Evolutionary conservation across 2,329 filamentous ascomycete species (phyloP), one percentile per base, ranked within the genome.

Genomic region (Nannizzia gypsea): DNA sequence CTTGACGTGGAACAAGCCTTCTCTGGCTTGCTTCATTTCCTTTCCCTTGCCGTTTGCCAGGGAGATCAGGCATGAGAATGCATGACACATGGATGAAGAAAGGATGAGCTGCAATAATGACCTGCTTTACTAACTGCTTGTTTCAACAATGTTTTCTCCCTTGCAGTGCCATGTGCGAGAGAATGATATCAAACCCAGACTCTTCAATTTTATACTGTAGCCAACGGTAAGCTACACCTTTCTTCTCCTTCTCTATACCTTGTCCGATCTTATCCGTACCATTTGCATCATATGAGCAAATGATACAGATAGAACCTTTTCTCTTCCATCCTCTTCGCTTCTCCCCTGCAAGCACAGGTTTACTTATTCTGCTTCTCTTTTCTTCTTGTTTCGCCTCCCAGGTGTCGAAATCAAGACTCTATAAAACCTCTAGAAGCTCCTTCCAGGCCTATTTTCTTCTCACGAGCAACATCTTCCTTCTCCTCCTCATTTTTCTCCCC

Each of bases 151-250:
- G n/a, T 24, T 15, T 13, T 57, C 38, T 26, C n/a, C 24, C 38
- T 63, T 55, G 34, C 67, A 85, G 83, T 72, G 80, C 83, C 63
- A 83, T 80, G 67, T 86, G 83, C 71, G 83, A 86, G 70, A 83
- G 79, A 70, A 83, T 85, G 72, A 85, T 86, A 66, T 78, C 82
- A 58, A 78, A 80, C 34, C 83, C 83, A 15, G 79, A 80, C 69
- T 81, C 81, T 67, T 77, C 77, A 15, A 76, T 84, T 44, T 74
- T 86, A 50, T 86, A 86, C 69, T 86, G 83, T 73, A 85, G 82
- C 57, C 81, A 85, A 75, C 79, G 79, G 82, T 85, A 11, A 56
- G 54, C 40, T 56, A 56, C 20, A 20, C 36, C n/a, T 15, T 17
- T 42, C 54, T n/a, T 24, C 9, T 28, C 28, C 31, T 31, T n/a